Evolutionary conservation across 257 asterid species (phyloP).

Genomic region (Solanum raphanifolium): DNA sequence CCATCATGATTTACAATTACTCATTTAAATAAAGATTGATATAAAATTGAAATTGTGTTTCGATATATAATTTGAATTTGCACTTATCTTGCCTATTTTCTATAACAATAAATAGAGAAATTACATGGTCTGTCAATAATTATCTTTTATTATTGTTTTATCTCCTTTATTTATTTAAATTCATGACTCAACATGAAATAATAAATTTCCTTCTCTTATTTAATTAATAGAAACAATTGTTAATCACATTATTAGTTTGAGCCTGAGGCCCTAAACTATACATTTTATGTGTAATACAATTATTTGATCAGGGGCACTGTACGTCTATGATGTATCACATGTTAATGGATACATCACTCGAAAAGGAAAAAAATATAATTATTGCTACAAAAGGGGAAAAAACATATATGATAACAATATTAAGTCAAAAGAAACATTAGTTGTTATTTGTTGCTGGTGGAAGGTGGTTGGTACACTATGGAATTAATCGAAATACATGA

Average conservation of each 20-base stretch:
- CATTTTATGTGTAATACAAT: not conserved
- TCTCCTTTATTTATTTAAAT: too few species aligned
- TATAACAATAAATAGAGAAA: not conserved
- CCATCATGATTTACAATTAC: not conserved
- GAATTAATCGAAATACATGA: fast-evolving
- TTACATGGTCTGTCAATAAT: not conserved
- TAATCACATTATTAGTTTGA: not conserved
- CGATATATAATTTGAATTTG: not conserved
- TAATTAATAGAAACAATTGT: not conserved
- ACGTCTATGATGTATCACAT: not conserved
- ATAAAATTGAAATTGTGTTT: not conserved
- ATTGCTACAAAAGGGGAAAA: not conserved
- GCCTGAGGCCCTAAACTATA: not conserved
- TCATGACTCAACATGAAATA: not conserved
- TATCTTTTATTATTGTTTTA: too few species aligned
- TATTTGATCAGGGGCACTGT: not conserved
- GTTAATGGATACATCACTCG: not conserved
- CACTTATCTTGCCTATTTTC: too few species aligned
- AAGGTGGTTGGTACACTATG: fast-evolving
- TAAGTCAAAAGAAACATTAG: not conserved
- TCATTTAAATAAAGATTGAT: not conserved
- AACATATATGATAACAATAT: not conserved
- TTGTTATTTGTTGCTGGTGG: fast-evolving
- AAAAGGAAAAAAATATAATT: not conserved
- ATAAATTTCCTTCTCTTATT: not conserved